Evolutionary conservation across 495 filamentous ascomycete genomes (phyloP).

Genomic region (Talaromyces stipitatus): DNA sequence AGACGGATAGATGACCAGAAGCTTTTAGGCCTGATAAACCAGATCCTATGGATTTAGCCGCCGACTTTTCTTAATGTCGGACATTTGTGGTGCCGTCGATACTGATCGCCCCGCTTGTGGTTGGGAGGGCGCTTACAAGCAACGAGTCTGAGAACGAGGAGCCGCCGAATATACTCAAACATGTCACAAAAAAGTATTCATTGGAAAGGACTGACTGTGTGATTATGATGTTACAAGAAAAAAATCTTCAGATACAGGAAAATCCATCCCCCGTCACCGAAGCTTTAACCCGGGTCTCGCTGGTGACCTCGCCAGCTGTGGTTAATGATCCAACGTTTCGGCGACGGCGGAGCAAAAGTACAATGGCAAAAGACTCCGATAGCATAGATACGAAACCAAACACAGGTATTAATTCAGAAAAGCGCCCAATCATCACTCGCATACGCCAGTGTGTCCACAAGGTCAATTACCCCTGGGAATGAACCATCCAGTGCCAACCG

Average conservation of each 20-base stretch:
- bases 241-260: not conserved
- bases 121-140: conserved; percentile 4
- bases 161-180: not conserved
- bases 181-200: conserved; percentile 5
- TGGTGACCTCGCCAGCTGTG: not conserved
- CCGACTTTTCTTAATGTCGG: not conserved
- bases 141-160: conserved; percentile 3
- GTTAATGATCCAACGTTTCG: not conserved
- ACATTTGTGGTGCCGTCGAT: not conserved
- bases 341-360: not conserved
- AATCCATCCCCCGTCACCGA: not conserved
- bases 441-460: not conserved
- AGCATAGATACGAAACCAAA: not conserved
- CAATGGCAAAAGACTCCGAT: not conserved
- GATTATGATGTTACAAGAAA: conserved; percentile 6
- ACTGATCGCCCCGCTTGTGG: conserved; percentile 2
- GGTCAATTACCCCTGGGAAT: not conserved
- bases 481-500: not conserved
- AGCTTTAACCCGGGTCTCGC: not conserved
- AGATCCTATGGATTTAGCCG: not conserved
- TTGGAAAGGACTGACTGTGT: conserved; percentile 3
- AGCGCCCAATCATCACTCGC: not conserved
- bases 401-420: not conserved
- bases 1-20: not conserved
- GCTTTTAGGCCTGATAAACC: too few species aligned